A percentile compares a stretch with the other conserved stretches of the same genome.
phyloP scores from a whole-genome alignment of 2,329 filamentous ascomycete genomes.

The Domatiomyces globalis region DNA sequence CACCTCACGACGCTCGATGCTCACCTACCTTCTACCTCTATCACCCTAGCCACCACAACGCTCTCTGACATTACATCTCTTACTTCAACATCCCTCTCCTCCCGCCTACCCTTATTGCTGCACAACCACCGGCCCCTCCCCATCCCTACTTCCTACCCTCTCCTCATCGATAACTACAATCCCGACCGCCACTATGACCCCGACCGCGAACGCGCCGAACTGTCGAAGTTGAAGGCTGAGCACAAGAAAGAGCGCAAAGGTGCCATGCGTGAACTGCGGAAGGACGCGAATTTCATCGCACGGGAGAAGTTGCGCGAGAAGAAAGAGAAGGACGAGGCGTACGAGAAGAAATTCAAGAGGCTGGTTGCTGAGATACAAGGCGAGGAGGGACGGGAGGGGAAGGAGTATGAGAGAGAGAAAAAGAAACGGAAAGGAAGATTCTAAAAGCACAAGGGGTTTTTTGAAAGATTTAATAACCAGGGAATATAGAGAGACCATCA shows the following conservation, averaged over 20 bases:
- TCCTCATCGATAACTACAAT: conserved; percentile 92
- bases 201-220: conserved; percentile 73
- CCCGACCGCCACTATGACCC: conserved; percentile 96
- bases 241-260: conserved; percentile 94
- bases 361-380: conserved; percentile 91
- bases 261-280: conserved; percentile 81
- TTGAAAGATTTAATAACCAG: background rate
- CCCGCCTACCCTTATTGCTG: conserved; percentile 66
- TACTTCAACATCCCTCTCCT: conserved; percentile 42
- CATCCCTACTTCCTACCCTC: conserved; percentile 77
- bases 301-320: conserved; percentile 81
- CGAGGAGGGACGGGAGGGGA: conserved; percentile 74
- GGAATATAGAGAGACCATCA: background rate
- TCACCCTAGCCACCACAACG: conserved; percentile 24
- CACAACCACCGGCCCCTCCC: conserved; percentile 80
- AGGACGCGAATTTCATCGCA: conserved; percentile 88
- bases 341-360: conserved; percentile 91
- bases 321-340: conserved; percentile 82
- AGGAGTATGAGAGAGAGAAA: conserved; percentile 81
- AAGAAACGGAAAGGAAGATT: conserved; percentile 46
- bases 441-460: background rate
- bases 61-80: conserved; percentile 31
- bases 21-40: conserved; percentile 40
- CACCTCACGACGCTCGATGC: conserved; percentile 35
- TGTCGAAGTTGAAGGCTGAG: conserved; percentile 72